A percentile compares a stretch with the other conserved stretches of the same genome.
Conservation (phyloP, 257 asterid species). For the Nicotiana noctiflora region DNA sequence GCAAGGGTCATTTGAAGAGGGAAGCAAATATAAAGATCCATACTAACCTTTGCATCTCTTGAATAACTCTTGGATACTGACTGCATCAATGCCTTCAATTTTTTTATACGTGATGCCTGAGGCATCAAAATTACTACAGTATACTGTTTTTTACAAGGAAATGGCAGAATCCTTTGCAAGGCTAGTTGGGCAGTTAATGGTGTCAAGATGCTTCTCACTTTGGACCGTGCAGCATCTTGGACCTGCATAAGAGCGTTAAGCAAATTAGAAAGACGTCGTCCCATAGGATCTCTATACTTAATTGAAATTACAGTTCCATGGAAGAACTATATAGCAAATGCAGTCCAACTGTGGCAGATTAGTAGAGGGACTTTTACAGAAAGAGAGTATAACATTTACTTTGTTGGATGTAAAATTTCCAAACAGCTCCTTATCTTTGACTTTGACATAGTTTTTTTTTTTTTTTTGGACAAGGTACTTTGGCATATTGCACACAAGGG, state of each 20-base stretch:
- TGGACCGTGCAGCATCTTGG: constrained; percentile 69
- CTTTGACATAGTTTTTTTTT: too few relatives aligned
- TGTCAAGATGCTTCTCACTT: constrained; percentile 51
- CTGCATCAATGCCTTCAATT: constrained; percentile 41
- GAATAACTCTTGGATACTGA: constrained; percentile 24
- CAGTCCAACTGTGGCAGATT: not conserved
- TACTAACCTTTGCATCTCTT: constrained; percentile 67
- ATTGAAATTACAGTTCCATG: not conserved
- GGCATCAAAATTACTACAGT: constrained; percentile 95
- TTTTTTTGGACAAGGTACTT: too few relatives aligned
- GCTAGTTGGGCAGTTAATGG: constrained; percentile 72
- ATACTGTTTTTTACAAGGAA: constrained; percentile 84
- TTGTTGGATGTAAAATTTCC: not conserved
- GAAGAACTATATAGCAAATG: not conserved
- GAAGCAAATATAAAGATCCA: not conserved
- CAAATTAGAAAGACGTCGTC: not conserved
- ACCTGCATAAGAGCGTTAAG: constrained; percentile 36
- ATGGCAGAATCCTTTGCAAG: constrained; percentile 66
- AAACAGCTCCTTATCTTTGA: not conserved
- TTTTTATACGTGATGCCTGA: constrained; percentile 52
- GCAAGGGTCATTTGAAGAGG: not conserved
- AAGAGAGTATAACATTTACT: not conserved
- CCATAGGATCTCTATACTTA: not conserved
- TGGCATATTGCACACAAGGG: too few relatives aligned
- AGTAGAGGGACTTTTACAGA: not conserved